phyloP scores from a whole-genome alignment of 1,139 yeast genomes.

The Lodderomyces margitis region DNA sequence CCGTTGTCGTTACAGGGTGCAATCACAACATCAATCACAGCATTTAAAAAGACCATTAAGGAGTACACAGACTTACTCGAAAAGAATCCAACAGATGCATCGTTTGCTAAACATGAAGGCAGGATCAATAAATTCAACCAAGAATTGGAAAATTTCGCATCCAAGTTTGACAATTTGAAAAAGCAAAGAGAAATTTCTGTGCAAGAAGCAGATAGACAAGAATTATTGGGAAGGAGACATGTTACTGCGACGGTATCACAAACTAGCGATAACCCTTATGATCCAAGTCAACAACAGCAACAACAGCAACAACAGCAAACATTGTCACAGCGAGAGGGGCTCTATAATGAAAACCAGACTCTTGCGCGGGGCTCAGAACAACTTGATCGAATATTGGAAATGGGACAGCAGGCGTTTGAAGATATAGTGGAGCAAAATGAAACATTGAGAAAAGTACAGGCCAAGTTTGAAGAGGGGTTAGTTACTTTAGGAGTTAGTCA shows the following conservation, averaged over 20 bases:
- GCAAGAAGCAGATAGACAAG: conserved; percentile 55
- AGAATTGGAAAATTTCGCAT: conserved; percentile 56
- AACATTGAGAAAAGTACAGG: conserved; percentile 60
- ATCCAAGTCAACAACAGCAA: conserved; percentile 19
- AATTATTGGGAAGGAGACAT: conserved; percentile 57
- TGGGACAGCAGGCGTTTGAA: conserved; percentile 84
- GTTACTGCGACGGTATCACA: conserved; percentile 14
- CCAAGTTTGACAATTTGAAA: conserved; percentile 63
- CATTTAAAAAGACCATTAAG: conserved; percentile 70
- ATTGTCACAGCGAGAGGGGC: conserved; percentile 59
- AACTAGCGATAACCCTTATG: conserved; percentile 62
- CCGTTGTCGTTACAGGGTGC: conserved; percentile 81
- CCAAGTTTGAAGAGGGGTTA: conserved; percentile 65
- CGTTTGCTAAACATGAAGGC: conserved; percentile 59
- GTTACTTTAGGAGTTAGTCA: conserved; percentile 83
- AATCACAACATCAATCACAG: conserved; percentile 76
- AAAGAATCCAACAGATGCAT: conserved; percentile 57
- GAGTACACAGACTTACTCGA: conserved; percentile 69
- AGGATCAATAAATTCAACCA: conserved; percentile 59
- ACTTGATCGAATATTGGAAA: conserved; percentile 83
- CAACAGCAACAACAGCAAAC: conserved; percentile 20
- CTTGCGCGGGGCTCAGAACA: conserved; percentile 74
- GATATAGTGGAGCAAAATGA: conserved; percentile 86
- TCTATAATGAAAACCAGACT: conserved; percentile 63
- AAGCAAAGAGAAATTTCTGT: conserved; percentile 59